These are phyloP conservation scores for Coemansia sp. DNA, from an alignment of 192 early-diverging fungal species.

Conservation along the genomic window DNA sequence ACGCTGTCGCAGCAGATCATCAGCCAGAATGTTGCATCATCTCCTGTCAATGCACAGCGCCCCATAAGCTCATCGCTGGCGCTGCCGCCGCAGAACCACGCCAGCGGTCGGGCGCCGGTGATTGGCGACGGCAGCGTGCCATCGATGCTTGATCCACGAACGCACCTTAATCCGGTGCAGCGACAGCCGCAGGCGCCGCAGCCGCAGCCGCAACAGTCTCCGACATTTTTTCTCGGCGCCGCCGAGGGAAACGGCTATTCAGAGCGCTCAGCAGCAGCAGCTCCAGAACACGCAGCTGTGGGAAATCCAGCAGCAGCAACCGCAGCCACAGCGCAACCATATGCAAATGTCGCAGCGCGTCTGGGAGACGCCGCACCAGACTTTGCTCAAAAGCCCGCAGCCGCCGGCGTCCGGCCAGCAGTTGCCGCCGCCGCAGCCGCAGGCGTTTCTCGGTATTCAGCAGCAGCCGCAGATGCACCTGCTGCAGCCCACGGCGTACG, in stretches of 20 bases:
- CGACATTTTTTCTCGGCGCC: constrained; percentile 54
- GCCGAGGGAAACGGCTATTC: constrained; percentile 57
- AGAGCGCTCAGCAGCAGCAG: constrained; percentile 42
- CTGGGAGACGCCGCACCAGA: constrained; percentile 30
- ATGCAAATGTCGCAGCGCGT: constrained; percentile 29
- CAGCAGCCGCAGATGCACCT: constrained; percentile 14
- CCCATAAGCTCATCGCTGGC: constrained; percentile 35
- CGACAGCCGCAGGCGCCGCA: constrained; percentile 30
- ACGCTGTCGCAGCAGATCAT: constrained; percentile 50
- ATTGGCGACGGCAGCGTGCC: constrained; percentile 20
- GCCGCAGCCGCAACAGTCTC: constrained; percentile 48
- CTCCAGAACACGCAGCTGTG: constrained; percentile 29
- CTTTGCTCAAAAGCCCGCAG: constrained; percentile 35
- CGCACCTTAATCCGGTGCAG: constrained; percentile 24
- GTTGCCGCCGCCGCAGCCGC: constrained; percentile 20
- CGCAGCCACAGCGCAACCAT: constrained; percentile 25
- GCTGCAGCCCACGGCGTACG: constrained; percentile 24
- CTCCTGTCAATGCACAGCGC: constrained; percentile 34
- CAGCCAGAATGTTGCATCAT: constrained; percentile 29
- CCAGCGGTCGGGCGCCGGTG: constrained; percentile 15
- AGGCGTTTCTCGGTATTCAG: constrained; percentile 32
- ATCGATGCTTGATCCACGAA: constrained; percentile 26
- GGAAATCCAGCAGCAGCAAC: constrained; percentile 31
- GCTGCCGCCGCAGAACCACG: constrained; percentile 21
- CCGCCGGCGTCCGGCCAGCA: constrained; percentile 15